Base-by-base conservation (phyloP, 257 asterid species). In the Coffea eugenioides region DNA sequence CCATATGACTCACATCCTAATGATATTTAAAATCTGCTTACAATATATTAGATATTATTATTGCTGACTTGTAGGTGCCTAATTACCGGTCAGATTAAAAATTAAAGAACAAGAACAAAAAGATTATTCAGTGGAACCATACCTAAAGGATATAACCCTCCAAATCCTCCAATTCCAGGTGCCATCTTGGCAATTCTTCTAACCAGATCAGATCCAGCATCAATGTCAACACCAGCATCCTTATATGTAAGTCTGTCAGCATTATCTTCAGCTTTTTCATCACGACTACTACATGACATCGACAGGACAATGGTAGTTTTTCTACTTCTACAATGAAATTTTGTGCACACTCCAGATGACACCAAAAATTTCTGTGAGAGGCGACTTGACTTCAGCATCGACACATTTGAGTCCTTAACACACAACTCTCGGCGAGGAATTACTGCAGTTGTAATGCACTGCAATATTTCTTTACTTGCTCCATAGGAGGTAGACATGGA, bases 141-240 rank as follows among this genome's bases (percentile, higher is more conserved):
- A 95, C 99, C 99, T 83, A 92, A 80, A 73, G 99, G 99, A 87
- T 90, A 92, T 70, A 95, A 90, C 73, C 99, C 99, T 74, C 99
- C 98, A 76, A 95, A 95, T n/a, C 98, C 99, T 73, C 99, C 99
- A 64, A 95, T 91, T 48, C 99, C 99, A 13, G 99, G 98, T 61
- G 98, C 97, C 99, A 95, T 89, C 82, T 92, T 92, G 80, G 97
- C 97, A 10, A 95, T 95, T 82, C 99, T 88, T 84, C 78, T 78
- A 62, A 95, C 99, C 74, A 95, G 97, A 86, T 95, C 99, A 13
- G 99, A 84, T 52, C 99, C 99, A 9, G 99, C 97, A 86, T 95
- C 98, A 57, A 95, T 95, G 84, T 95, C 98, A 48, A 95, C 99
- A 49, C 99, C 99, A 11, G 99, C 97, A 74, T 86, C 98, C 86